Percentiles rank a stretch among this genome's conserved stretches.
phyloP scores from a whole-genome alignment of 768 basidiomycete species.

The Boletus bicolor region DNA sequence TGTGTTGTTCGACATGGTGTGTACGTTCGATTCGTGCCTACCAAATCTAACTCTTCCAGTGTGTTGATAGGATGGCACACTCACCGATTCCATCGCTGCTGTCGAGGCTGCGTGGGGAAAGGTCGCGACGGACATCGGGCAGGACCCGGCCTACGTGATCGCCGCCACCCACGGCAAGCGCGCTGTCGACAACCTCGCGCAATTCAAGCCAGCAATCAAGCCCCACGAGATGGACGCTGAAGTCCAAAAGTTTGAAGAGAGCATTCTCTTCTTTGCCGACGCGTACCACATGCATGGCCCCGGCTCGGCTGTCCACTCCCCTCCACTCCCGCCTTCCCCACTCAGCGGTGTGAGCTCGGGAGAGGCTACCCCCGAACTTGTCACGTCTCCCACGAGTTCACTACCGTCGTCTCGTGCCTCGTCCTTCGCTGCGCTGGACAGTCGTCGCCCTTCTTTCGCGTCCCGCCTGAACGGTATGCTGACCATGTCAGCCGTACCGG shows the following conservation, averaged over 20 bases:
- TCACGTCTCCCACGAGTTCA: conserved; percentile 36
- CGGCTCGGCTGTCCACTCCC: conserved; percentile 31
- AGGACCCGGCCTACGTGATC: conserved; percentile 64
- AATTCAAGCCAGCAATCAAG: conserved; percentile 56
- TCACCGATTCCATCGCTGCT: conserved; percentile 70
- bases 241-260: conserved; percentile 60
- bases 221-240: conserved; percentile 54
- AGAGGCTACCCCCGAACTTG: conserved; percentile 40
- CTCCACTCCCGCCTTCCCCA: conserved; percentile 4
- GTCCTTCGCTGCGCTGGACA: conserved; percentile 34
- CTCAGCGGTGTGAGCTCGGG: conserved; percentile 30
- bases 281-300: conserved; percentile 47
- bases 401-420: conserved; percentile 43
- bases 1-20: conserved; percentile 67
- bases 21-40: conserved; percentile 12
- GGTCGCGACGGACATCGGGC: conserved; percentile 66
- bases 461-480: conserved; percentile 40
- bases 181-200: conserved; percentile 68
- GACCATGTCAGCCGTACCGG: conserved; percentile 34
- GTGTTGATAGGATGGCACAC: conserved; percentile 56
- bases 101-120: conserved; percentile 76
- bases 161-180: conserved; percentile 78
- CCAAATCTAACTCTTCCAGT: conserved; percentile 25
- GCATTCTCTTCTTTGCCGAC: conserved; percentile 65
- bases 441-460: conserved; percentile 49